Base-by-base conservation (phyloP, 2,329 filamentous ascomycete genomes). In the Cladophialophora carrionii region DNA sequence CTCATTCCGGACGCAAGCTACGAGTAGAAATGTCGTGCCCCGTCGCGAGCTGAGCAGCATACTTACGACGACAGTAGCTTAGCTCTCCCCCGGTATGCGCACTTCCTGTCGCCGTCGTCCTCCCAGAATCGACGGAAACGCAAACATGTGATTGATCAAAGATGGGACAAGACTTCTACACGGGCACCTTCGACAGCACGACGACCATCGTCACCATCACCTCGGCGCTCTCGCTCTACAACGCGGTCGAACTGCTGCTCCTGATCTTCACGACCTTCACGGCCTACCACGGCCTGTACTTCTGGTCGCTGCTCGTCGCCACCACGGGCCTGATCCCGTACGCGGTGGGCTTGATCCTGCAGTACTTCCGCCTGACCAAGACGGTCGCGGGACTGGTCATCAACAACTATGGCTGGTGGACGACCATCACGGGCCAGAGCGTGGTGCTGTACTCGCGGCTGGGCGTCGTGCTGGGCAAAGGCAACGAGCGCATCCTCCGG, bases 361-460 rank as follows among this genome's bases (percentile, higher is more conserved):
- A 80, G 63, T 80, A 79, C 70, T 82, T 80, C 71, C 64, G 74
- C 12, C 63, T 78, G 65, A 55, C 54, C 17, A 32, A 34, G 26
- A 53, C 26, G 12, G 77, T 76, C 31, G 59, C 51, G 7, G 59
- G 59, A 4, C 49, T 54, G n/a, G 51, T 61, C 72, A 67, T 80
- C 8, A 76, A 76, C 7, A 74, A 80, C 24, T 75, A 80, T 48
- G 80, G 80, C 60, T 82, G 80, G 80, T 79, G 76, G 67, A 73
- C 71, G 49, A 80, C 81, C 78, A 79, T 81, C 48, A 81, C 78
- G 6, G 80, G 81, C 22, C 81, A 83, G 70, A 79, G 79, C 4
- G 68, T 83, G n/a, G 81, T 83, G 4, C 75, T 83, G 2, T 83
- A 82, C 70, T 83, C 81, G 7, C 77, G 81, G 17, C 76, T 83